Evolutionary conservation across 1,284 basidiomycete species (phyloP).

Genomic region (Coniferiporia weirii): DNA sequence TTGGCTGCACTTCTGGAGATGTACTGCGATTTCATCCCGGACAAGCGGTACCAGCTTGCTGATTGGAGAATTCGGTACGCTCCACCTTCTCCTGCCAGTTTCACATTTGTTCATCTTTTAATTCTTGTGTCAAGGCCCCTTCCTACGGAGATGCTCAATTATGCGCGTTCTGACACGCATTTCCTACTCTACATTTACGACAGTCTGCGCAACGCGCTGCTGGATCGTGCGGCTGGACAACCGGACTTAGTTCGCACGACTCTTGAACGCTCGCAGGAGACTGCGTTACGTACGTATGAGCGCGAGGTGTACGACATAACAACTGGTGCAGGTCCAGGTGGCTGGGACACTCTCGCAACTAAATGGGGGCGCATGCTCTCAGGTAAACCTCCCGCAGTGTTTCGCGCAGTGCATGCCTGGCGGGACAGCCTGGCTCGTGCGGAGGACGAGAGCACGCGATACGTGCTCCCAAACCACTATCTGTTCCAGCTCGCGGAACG

Average conservation of each 20-base stretch:
- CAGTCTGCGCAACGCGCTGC: slow-evolving; percentile 81
- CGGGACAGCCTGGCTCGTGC: slow-evolving; percentile 76
- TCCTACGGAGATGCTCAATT: slow-evolving; percentile 83
- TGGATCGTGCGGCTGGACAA: slow-evolving; percentile 47
- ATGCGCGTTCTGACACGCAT: slow-evolving; percentile 95
- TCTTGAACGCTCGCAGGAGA: slow-evolving; percentile 65
- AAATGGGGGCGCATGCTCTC: slow-evolving; percentile 66
- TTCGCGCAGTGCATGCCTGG: slow-evolving; percentile 78
- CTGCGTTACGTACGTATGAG: slow-evolving; percentile 64
- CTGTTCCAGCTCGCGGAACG: slow-evolving; percentile 66
- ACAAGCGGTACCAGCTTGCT: slow-evolving; percentile 94
- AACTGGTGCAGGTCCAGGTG: slow-evolving; percentile 58
- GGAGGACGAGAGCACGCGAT: slow-evolving; percentile 84
- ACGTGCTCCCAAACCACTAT: slow-evolving; percentile 68
- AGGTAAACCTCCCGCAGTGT: slow-evolving; percentile 53
- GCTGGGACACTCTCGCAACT: slow-evolving; percentile 73
- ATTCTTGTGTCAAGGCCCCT: slow-evolving; percentile 54
- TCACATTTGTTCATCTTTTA: slow-evolving; percentile 1
- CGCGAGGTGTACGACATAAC: slow-evolving; percentile 65
- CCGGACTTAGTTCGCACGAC: slow-evolving; percentile 48
- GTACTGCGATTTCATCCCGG: slow-evolving; percentile 88
- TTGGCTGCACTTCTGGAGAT: slow-evolving; percentile 83
- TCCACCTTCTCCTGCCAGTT: slow-evolving; percentile 2
- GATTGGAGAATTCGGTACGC: slow-evolving; percentile 90
- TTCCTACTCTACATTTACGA: slow-evolving; percentile 93